These are phyloP conservation scores for Naganishia antarctica DNA, from an alignment of 768 basidiomycete species.

Conservation along the genomic window DNA sequence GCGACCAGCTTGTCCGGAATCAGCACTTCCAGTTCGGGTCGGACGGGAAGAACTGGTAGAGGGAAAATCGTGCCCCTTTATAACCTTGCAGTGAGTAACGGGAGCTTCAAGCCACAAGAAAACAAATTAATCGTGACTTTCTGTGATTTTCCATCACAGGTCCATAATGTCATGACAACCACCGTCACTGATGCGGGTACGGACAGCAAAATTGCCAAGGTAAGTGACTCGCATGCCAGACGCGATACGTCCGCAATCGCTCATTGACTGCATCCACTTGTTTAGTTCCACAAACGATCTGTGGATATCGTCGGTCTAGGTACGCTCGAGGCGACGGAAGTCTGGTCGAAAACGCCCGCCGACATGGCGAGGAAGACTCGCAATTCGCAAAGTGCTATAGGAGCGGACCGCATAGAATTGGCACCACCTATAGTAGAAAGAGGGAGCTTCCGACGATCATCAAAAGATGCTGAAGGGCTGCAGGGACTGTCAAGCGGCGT, in stretches of 20 bases:
- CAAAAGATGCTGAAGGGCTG: not conserved
- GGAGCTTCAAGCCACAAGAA: not conserved
- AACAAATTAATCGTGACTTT: not conserved
- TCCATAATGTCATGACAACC: conserved; percentile 48
- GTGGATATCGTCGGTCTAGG: conserved; percentile 45
- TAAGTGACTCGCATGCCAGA: conserved; percentile 24
- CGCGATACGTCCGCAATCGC: not conserved
- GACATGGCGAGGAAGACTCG: conserved; percentile 7
- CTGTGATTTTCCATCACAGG: no score
- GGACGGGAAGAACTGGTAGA: conserved; percentile 28
- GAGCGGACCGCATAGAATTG: not conserved
- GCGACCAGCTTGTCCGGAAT: conserved; percentile 5
- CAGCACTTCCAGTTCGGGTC: conserved; percentile 16
- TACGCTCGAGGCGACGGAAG: conserved; percentile 42
- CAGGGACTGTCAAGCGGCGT: no score
- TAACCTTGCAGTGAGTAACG: conserved; percentile 32
- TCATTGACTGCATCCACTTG: not conserved
- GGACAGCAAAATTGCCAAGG: conserved; percentile 48
- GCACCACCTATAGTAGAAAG: not conserved
- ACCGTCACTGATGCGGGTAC: conserved; percentile 48
- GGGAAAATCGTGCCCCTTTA: conserved; percentile 47
- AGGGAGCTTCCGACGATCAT: not conserved
- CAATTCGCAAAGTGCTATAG: not conserved
- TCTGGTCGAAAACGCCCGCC: conserved; percentile 30
- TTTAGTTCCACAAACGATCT: conserved; percentile 43